phyloP scores from a whole-genome alignment of 1,284 basidiomycete species.

The Mixia osmundae region DNA sequence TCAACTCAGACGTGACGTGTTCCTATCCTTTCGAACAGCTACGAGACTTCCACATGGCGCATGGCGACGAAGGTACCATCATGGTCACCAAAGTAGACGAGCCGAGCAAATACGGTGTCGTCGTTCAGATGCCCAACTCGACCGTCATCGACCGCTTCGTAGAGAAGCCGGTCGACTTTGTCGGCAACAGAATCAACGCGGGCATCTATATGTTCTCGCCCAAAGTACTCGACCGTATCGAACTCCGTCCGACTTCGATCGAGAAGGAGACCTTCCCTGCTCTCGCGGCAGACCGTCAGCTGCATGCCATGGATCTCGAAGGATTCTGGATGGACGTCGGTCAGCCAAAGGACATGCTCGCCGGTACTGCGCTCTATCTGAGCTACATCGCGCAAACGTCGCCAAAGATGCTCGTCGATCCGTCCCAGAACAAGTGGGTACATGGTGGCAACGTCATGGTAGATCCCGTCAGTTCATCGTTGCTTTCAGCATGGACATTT shows the following conservation, averaged over 20 bases:
- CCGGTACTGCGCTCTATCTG: slow-evolving; percentile 30
- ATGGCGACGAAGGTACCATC: slow-evolving; percentile 31
- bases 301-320: slow-evolving; percentile 29
- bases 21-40: slow-evolving; percentile 30
- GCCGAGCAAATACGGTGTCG: slow-evolving; percentile 31
- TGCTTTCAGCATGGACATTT: slow-evolving; percentile 9
- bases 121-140: slow-evolving; percentile 27
- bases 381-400: slow-evolving; percentile 26
- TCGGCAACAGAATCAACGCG: slow-evolving; percentile 32
- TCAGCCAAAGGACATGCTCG: slow-evolving; percentile 26
- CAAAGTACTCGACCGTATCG: slow-evolving; percentile 28
- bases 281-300: slow-evolving; percentile 27
- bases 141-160: slow-evolving; percentile 31
- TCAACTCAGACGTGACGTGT: slow-evolving; percentile 33
- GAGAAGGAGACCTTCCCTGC: slow-evolving; percentile 31
- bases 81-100: slow-evolving; percentile 34
- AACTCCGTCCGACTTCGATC: slow-evolving; percentile 31
- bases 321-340: slow-evolving; percentile 34
- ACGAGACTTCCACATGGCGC: slow-evolving; percentile 30
- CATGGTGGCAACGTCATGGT: slow-evolving; percentile 29
- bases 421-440: slow-evolving; percentile 27
- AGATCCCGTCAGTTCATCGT: slow-evolving; percentile 17
- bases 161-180: slow-evolving; percentile 32
- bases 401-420: slow-evolving; percentile 26
- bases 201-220: slow-evolving; percentile 35